Percentiles rank a stretch among this genome's conserved stretches.
phyloP scores from a whole-genome alignment of 306 rosid species.

The Abrus precatorius region DNA sequence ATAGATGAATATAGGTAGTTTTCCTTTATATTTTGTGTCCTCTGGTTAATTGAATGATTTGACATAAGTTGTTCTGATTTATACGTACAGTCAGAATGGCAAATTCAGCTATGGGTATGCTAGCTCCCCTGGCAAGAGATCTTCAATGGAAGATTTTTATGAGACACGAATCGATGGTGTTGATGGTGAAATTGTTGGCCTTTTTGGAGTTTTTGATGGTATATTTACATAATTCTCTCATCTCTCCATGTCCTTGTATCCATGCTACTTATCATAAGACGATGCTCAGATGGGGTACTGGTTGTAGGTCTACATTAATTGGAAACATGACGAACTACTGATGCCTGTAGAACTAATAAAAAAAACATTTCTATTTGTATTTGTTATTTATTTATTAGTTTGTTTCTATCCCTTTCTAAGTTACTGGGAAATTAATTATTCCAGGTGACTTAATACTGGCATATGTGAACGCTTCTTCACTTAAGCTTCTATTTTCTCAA shows the following conservation, averaged over 20 bases:
- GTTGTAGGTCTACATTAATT: slow-evolving; percentile 24
- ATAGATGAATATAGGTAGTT: neutral
- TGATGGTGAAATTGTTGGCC: slow-evolving; percentile 94
- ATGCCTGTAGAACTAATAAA: neutral
- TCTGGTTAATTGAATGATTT: slow-evolving; percentile 17
- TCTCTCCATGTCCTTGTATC: slow-evolving; percentile 2
- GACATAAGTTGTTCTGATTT: slow-evolving; percentile 49
- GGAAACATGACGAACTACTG: neutral
- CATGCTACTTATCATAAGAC: slow-evolving; percentile 28
- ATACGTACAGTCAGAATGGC: slow-evolving; percentile 85
- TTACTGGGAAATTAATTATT: slow-evolving; percentile 36
- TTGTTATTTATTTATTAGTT: neutral
- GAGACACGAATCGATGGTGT: slow-evolving; percentile 98
- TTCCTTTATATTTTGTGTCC: slow-evolving; percentile 23
- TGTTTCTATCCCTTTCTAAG: slow-evolving; percentile 11
- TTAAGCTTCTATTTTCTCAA: slow-evolving; percentile 24
- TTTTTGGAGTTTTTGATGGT: slow-evolving; percentile 98
- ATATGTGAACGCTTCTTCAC: slow-evolving; percentile 13
- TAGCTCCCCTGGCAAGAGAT: slow-evolving; percentile 96
- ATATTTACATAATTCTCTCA: slow-evolving; percentile 38
- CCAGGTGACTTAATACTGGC: slow-evolving; percentile 8
- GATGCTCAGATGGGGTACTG: slow-evolving; percentile 4
- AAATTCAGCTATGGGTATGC: slow-evolving; percentile 98
- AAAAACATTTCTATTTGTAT: neutral
- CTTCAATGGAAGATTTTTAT: slow-evolving; percentile 98